phyloP scores from a whole-genome alignment of 2,329 filamentous ascomycete genomes.

The Sporothrix humicola region DNA sequence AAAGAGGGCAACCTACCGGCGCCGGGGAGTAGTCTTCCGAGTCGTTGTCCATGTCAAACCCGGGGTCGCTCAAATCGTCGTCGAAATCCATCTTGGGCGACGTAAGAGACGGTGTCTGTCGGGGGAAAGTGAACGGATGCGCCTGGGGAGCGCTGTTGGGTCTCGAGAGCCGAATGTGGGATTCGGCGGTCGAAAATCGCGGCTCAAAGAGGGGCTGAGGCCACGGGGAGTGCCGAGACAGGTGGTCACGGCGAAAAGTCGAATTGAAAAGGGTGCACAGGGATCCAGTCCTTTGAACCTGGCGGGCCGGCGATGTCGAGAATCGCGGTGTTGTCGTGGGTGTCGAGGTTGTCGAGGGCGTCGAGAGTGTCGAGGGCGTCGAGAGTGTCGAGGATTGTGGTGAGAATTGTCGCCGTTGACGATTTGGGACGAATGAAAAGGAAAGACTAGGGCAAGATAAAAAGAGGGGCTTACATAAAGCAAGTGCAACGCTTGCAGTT shows the following conservation, averaged over 20 bases:
- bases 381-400: constrained; percentile 23
- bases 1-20: constrained; percentile 50
- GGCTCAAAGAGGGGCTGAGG: neutral
- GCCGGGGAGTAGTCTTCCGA: constrained; percentile 65
- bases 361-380: constrained; percentile 16
- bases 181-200: neutral
- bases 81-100: constrained; percentile 59
- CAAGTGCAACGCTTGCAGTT: neutral
- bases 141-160: constrained; percentile 3
- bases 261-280: constrained; percentile 21
- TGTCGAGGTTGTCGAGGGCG: neutral
- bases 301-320: constrained; percentile 18
- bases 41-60: constrained; percentile 60
- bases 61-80: constrained; percentile 63
- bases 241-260: neutral
- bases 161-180: neutral
- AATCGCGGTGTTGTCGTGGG: constrained; percentile 18
- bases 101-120: neutral
- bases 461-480: constrained; percentile 33
- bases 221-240: neutral
- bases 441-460: neutral
- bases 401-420: constrained; percentile 28
- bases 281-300: constrained; percentile 35
- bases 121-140: constrained; percentile 12
- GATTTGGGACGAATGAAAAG: neutral